Conservation (phyloP, 306 rosid genomes). For the Crotalaria pallida region DNA sequence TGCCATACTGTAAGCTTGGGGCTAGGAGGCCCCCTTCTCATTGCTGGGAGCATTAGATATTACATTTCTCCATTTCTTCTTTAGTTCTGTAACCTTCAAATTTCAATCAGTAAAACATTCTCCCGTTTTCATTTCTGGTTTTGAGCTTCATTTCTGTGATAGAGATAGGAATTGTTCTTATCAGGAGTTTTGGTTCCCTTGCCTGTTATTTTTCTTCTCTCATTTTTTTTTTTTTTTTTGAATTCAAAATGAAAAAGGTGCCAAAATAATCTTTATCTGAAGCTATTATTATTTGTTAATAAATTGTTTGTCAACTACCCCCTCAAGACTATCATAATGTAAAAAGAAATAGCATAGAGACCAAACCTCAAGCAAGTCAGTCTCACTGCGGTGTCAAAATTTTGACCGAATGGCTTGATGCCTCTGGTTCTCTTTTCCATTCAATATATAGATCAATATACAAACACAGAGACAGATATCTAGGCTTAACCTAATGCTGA, state of each 20-base stretch:
- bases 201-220: not conserved
- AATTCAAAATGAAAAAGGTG: not conserved
- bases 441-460: too few relatives aligned
- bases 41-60: not conserved
- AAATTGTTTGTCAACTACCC: not conserved
- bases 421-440: too few relatives aligned
- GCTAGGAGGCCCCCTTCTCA: not conserved
- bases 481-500: too few relatives aligned
- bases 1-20: not conserved
- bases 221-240: too few relatives aligned
- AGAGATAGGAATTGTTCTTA: not conserved
- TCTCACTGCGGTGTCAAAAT: not conserved
- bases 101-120: not conserved
- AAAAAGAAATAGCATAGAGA: not conserved
- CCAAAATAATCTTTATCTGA: not conserved
- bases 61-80: too few relatives aligned
- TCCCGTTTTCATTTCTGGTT: not conserved
- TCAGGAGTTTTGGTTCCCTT: not conserved
- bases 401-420: too few relatives aligned
- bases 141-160: not conserved
- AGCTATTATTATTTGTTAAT: too few relatives aligned
- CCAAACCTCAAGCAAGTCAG: not conserved
- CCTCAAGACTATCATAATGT: not conserved
- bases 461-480: too few relatives aligned
- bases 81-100: too few relatives aligned